Percentiles rank a stretch among this genome's conserved stretches.
phyloP scores from a whole-genome alignment of 441 rosid species.

The Populus hybrid region DNA sequence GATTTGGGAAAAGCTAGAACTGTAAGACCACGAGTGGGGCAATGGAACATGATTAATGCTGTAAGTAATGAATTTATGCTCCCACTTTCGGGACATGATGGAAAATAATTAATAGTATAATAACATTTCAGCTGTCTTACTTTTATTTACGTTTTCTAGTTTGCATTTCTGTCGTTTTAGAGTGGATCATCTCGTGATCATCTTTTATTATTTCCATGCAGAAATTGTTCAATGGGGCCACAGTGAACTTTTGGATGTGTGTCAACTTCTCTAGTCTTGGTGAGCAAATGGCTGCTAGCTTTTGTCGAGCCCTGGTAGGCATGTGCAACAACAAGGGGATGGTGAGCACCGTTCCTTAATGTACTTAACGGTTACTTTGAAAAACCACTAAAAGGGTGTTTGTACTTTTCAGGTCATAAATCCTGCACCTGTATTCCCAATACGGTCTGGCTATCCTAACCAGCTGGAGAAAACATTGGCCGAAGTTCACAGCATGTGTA shows the following conservation, averaged over 20 bases:
- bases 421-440: not conserved
- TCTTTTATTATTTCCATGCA: not conserved
- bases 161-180: not conserved
- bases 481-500: not conserved
- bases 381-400: not conserved
- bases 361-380: not conserved
- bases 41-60: not conserved
- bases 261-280: not conserved
- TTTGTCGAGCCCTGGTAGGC: not conserved
- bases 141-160: not conserved
- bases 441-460: not conserved
- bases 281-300: not conserved
- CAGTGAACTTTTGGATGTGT: not conserved
- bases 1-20: not conserved
- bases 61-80: not conserved
- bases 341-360: not conserved
- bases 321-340: not conserved
- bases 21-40: not conserved
- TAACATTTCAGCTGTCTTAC: not conserved
- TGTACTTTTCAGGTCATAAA: not conserved
- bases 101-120: no score
- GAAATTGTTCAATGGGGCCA: not conserved
- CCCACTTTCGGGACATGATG: no score
- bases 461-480: not conserved
- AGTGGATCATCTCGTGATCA: no score